Conservation (phyloP, 768 basidiomycete genomes). For the Trametes cingulata region DNA sequence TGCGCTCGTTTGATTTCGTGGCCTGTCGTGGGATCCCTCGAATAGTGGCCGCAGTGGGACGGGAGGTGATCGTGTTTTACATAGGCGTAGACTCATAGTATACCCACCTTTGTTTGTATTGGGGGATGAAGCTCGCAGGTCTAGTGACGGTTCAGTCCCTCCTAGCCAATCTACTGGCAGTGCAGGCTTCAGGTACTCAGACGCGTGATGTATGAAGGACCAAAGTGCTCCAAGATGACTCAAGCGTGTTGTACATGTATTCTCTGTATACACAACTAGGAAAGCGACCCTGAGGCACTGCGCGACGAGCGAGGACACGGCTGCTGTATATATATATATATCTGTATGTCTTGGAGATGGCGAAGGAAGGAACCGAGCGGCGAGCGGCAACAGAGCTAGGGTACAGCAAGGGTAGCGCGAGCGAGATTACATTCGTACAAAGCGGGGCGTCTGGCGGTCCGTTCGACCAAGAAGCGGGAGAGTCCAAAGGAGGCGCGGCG, state of each 20-base stretch:
- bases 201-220: no score
- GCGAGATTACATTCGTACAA: constrained; percentile 17
- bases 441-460: background rate
- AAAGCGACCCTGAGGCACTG: background rate
- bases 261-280: background rate
- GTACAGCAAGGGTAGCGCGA: background rate
- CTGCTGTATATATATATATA: background rate
- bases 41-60: constrained; percentile 67
- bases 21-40: constrained; percentile 58
- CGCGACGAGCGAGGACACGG: background rate
- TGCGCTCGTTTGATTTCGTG: constrained; percentile 80
- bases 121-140: background rate
- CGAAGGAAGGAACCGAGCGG: background rate
- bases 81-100: constrained; percentile 56
- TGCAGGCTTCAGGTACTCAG: background rate
- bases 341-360: background rate
- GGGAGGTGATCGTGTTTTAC: constrained; percentile 57
- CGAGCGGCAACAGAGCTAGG: background rate
- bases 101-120: no score
- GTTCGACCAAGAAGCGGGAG: constrained; percentile 8
- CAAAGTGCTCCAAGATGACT: no score
- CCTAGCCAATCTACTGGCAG: background rate
- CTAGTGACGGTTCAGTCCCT: no score
- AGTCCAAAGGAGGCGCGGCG: background rate
- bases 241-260: background rate